Base-by-base conservation (phyloP, 768 basidiomycete species). In the Lyophyllum semitale region DNA sequence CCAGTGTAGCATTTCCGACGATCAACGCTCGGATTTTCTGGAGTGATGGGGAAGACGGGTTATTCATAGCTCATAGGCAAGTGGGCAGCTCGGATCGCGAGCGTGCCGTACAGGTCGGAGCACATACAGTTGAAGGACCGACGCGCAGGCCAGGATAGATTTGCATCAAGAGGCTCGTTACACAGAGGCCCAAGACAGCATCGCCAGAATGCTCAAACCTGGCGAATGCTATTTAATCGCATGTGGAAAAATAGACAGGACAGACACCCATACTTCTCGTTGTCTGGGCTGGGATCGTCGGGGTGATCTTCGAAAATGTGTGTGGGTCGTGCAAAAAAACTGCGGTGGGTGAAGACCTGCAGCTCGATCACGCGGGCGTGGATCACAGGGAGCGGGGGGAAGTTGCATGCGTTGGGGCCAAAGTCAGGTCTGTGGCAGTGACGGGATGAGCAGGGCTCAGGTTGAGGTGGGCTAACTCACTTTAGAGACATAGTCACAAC, bases 151-250 rank as follows among this genome's bases (percentile, higher is more conserved):
- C 77, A 0, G 90, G 91, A 70, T 82, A 88, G 64, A 79, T 76
- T 20, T 87, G 79, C 43, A 80, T 68, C 66, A 93, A 72, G 32
- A 92, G 76, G 48, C 67, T 71, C 0, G 91, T 92, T 30, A 91
- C 84, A 26, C 83, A 72, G 20, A 92, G 69, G 22, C 83, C 82
- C 1, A 93, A 76, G 30, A 93, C 89, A 4, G 84, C 74, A 66
- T 93, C 91, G 0, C 91, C 91, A 2, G 91, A 71, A 68, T 91
- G 87, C 65, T 93, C 91, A 48, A 82, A 80, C 65, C 90, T 92
- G 17, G 20, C 27, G 49, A 30, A 46, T 9, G 9, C 30, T 5
- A n/a, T 25, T 43, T 41, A 30, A 32, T 22, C 15, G 25, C 33
- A 11, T 2, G 2, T 8, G 32, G 18, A 3, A 42, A 47, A 18